Base-by-base conservation (phyloP, 1,139 yeast species). In the Hansenula lynferdii region DNA sequence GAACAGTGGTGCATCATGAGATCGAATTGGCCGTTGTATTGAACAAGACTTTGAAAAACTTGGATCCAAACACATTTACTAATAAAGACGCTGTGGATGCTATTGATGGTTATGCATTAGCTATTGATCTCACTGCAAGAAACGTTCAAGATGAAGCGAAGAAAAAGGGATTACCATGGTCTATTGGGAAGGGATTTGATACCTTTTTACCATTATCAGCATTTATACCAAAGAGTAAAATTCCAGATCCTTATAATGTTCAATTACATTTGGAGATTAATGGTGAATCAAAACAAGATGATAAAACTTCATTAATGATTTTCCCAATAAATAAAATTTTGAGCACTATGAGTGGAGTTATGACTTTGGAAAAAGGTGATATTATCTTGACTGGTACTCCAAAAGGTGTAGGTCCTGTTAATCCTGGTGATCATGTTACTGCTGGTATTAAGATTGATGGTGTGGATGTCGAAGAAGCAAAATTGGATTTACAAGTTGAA, bases 131-230 rank as follows among this genome's bases (percentile, higher is more conserved):
- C 73, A 92, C 98, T 8, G 98, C 96, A 0, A 75, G 98, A 60
- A 89, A 90, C 56, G 95, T 92, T 25, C 99, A 92, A 63, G 90
- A 85, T 54, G 96, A 83, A 56, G 97, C 97, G 36, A 94, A 92
- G 64, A 76, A 74, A 65, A 87, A 87, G 61, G 97, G 98, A 2
- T 71, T 92, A 41, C 98, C 98, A 12, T 92, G 99, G 99, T 67
- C 94, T 6, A 86, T 90, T 50, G 96, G 94, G 28, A 94, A 92
- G 61, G 98, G 98, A 0, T 92, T 89, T 58, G 98, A 92, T 58
- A 92, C 98, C 0, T 92, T 92, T 60, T 70, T 86, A 57, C 98
- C 98, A 2, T 63, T 92, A 18, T 81, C 95, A 8, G 62, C 68
- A 21, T 77, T 79, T 49, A 81, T 92, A 42, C 75, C 90, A 11